Evolutionary conservation across 169 alveolate genomes (phyloP).

Genomic region (Miamiensis avidus): DNA sequence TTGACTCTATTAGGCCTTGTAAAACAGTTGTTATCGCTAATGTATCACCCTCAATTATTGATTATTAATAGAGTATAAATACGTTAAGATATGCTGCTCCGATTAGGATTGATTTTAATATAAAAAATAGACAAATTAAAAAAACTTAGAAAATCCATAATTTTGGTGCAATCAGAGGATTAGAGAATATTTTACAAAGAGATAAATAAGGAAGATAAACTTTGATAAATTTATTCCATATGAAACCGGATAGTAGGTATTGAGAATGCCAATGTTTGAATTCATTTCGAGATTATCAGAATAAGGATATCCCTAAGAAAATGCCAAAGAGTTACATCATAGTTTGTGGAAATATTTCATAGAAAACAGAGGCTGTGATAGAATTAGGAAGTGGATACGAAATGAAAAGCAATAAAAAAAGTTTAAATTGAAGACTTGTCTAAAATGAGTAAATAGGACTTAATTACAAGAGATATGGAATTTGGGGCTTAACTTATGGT

Average conservation of each 20-base stretch:
- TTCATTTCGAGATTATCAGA: neutral
- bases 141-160: neutral
- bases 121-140: no score
- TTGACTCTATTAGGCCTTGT: neutral
- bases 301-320: neutral
- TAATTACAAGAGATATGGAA: no score
- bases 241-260: neutral
- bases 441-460: no score
- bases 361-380: neutral
- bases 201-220: no score
- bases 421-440: no score
- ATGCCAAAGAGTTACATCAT: neutral
- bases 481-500: no score
- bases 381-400: neutral
- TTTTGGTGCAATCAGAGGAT: neutral
- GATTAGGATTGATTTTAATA: no score
- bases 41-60: neutral
- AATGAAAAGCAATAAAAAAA: no score
- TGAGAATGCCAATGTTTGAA: neutral
- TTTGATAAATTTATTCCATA: neutral
- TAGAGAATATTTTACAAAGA: neutral
- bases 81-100: neutral
- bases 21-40: neutral
- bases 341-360: neutral
- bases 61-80: no score